Base-by-base conservation (phyloP, 192 early-diverging fungal species). In the Thamnidium elegans region DNA sequence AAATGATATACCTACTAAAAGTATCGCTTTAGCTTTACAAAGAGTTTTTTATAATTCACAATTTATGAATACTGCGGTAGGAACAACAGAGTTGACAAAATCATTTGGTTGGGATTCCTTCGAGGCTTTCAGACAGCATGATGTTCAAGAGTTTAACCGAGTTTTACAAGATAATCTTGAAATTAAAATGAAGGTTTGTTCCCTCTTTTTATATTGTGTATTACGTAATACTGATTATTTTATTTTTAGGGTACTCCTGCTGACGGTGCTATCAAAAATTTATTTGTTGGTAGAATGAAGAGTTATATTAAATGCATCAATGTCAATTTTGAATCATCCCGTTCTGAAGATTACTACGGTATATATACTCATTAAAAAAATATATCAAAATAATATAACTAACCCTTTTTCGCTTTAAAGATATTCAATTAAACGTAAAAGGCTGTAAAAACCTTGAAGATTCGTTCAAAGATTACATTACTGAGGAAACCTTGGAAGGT, bases 211-310 rank as follows among this genome's bases (percentile, higher is more conserved):
- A 21, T 39, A 32, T 50, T 45, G 13, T 26, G 47, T 23, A 23
- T 9, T 52, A 45, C 20, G 5, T 11, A 26, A 15, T 19, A 5
- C 13, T 30, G 15, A 32, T 11, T 30, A 17, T 47, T 19, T 21
- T 30, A 21, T n/a, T n/a, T n/a, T n/a, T 69, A 91, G 89, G 80
- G 89, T 53, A 96, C 96, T 7, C 78, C 86, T 36, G 95, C 88
- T 5, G 95, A 98, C 75, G 96, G 96, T 9, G 92, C 93, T 3
- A 93, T 98, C 48, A 80, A 86, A 10, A 84, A 84, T 42, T 79
- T 99, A n/a, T 99, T 99, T 84, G 89, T 89, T 31, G 96, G 96
- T 19, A 96, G 90, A 72, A 96, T 94, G 91, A 98, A 98, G 82
- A 94, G 90, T 74, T 99, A 92, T 73, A 91, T 98, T 65, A 92